Conservation (phyloP, 179 eudicot genomes). For the Beta corolliflora region DNA sequence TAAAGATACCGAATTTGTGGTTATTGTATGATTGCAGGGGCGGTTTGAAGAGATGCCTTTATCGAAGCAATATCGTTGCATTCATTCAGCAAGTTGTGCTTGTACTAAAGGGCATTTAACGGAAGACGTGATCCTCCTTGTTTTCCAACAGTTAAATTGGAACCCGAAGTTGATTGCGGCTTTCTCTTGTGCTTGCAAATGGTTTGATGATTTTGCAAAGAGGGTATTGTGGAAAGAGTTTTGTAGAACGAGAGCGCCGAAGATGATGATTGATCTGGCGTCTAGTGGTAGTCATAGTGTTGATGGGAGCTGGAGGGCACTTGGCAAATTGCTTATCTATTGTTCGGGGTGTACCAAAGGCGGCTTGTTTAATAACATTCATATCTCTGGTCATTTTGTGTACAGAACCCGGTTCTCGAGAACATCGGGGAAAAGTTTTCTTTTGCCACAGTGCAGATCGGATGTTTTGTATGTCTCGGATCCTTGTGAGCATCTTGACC, state of each 20-base stretch:
- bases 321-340: slow-evolving; percentile 88
- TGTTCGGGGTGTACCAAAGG: slow-evolving; percentile 71
- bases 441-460: slow-evolving; percentile 76
- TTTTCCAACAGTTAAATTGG: slow-evolving; percentile 76
- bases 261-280: slow-evolving; percentile 82
- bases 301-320: slow-evolving; percentile 97
- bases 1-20: too few species aligned
- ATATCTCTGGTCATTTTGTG: slow-evolving; percentile 81
- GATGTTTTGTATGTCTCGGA: slow-evolving; percentile 88
- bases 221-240: slow-evolving; percentile 92
- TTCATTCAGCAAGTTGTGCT: slow-evolving; percentile 83
- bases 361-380: slow-evolving; percentile 58
- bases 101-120: slow-evolving; percentile 81
- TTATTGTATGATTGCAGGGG: too few species aligned
- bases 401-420: slow-evolving; percentile 76
- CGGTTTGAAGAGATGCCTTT: slow-evolving; percentile 44
- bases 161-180: slow-evolving; percentile 84
- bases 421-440: slow-evolving; percentile 94
- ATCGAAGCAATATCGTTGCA: slow-evolving; percentile 79
- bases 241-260: slow-evolving; percentile 82
- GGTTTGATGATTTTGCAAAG: slow-evolving; percentile 94
- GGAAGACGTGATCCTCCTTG: slow-evolving; percentile 72
- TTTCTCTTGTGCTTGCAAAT: slow-evolving; percentile 78
- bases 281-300: slow-evolving; percentile 77
- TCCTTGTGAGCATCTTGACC: slow-evolving; percentile 96